These are phyloP conservation scores for Suillus brevipes DNA, from an alignment of 768 basidiomycete genomes.

Conservation along the genomic window DNA sequence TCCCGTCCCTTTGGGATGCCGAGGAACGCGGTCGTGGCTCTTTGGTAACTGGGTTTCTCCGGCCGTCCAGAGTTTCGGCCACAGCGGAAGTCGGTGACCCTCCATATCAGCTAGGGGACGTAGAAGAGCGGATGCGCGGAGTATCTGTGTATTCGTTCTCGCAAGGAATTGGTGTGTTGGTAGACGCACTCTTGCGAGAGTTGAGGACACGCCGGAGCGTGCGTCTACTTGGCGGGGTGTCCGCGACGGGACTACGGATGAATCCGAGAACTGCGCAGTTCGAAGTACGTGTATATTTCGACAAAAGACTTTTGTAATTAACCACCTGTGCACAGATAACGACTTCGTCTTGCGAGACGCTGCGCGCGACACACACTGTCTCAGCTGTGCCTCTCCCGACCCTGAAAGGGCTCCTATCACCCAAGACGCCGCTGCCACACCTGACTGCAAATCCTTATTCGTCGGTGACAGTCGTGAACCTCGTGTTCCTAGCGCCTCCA, in stretches of 20 bases:
- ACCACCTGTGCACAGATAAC: slow-evolving; percentile 29
- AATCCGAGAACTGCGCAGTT: slow-evolving; percentile 38
- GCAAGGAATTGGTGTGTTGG: slow-evolving; percentile 72
- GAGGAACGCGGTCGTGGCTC: slow-evolving; percentile 71
- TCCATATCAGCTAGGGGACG: slow-evolving; percentile 51
- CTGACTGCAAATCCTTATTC: slow-evolving; percentile 70
- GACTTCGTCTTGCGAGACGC: slow-evolving; percentile 32
- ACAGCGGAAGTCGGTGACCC: slow-evolving; percentile 15
- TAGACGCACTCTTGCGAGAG: slow-evolving; percentile 50
- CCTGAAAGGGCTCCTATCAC: slow-evolving; percentile 45
- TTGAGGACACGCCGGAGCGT: slow-evolving; percentile 58
- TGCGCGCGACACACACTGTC: slow-evolving; percentile 64
- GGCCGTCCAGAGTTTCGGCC: slow-evolving; percentile 18
- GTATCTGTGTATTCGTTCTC: slow-evolving; percentile 80
- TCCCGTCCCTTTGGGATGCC: slow-evolving; percentile 70
- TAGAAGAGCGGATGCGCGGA: slow-evolving; percentile 49
- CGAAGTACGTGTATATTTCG: slow-evolving; percentile 39
- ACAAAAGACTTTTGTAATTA: slow-evolving; percentile 6
- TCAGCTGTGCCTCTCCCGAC: slow-evolving; percentile 73
- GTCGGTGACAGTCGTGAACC: slow-evolving; percentile 84
- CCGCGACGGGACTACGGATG: slow-evolving; percentile 36
- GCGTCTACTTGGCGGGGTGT: slow-evolving; percentile 46
- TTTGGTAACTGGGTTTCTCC: slow-evolving; percentile 59
- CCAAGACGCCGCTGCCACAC: slow-evolving; percentile 52
- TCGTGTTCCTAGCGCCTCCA: slow-evolving; percentile 66